phyloP scores from a whole-genome alignment of 2,329 filamentous ascomycete species.

The Penicillium vulpinum region DNA sequence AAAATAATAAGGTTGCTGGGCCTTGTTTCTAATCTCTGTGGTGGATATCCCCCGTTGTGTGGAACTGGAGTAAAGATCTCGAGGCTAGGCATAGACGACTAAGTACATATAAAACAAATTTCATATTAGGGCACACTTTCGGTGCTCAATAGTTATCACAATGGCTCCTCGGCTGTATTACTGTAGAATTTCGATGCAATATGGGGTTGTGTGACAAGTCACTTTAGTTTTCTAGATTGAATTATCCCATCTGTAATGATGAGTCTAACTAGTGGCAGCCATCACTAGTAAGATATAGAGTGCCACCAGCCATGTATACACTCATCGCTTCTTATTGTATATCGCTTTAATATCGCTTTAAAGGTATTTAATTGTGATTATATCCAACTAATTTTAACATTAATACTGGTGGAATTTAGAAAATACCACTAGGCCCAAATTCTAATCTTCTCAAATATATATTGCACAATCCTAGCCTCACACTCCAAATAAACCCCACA shows the following conservation, averaged over 20 bases:
- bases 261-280: neutral
- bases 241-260: neutral
- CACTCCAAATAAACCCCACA: neutral
- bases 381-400: neutral
- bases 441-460: neutral
- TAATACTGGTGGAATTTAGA: too few species aligned
- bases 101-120: neutral
- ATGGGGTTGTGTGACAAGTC: neutral
- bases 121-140: neutral
- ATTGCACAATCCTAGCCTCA: neutral
- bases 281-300: neutral
- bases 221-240: neutral
- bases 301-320: neutral
- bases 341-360: neutral
- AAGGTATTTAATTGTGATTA: too few species aligned
- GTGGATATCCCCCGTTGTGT: conserved; percentile 4
- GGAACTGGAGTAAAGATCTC: conserved; percentile 2
- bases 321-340: neutral
- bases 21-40: neutral
- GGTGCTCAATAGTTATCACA: neutral
- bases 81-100: neutral
- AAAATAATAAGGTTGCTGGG: conserved; percentile 11
- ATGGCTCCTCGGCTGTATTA: neutral
- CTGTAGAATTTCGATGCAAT: neutral
- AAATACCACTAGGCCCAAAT: neutral